Percentiles rank a stretch among this genome's conserved stretches.
These are phyloP conservation scores for Daedalea quercina DNA, from an alignment of 768 basidiomycete genomes.

Conservation along the genomic window DNA sequence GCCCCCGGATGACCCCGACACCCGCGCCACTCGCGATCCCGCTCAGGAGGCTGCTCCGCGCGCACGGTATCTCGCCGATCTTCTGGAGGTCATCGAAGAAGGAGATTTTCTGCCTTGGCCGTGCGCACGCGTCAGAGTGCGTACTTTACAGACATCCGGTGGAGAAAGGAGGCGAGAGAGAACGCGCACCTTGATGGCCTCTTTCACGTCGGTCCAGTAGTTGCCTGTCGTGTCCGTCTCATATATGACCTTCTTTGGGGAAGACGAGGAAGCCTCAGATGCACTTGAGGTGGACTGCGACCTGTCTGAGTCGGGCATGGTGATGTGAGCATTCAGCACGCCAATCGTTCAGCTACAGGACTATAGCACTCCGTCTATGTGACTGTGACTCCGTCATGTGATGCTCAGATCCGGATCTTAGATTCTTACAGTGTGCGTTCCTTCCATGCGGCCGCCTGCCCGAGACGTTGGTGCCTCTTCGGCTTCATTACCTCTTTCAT, in stretches of 20 bases:
- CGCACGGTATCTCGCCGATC: constrained; percentile 70
- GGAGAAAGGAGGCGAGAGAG: background rate
- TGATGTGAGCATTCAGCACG: background rate
- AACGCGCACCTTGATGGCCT: constrained; percentile 26
- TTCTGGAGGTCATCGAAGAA: constrained; percentile 47
- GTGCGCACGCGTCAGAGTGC: background rate
- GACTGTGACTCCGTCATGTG: too few species aligned
- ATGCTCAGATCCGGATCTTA: too few species aligned
- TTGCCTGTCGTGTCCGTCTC: constrained; percentile 28
- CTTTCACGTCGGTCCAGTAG: constrained; percentile 26
- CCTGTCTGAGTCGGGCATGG: background rate
- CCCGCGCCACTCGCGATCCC: constrained; percentile 80
- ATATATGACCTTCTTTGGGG: constrained; percentile 16
- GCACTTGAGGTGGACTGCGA: background rate
- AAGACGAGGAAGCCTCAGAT: background rate
- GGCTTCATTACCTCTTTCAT: too few species aligned
- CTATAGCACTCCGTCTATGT: too few species aligned
- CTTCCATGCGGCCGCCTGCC: too few species aligned
- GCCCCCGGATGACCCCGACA: constrained; percentile 65
- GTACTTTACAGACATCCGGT: background rate
- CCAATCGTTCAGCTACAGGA: background rate
- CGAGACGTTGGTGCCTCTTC: too few species aligned
- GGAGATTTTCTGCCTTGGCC: constrained; percentile 40
- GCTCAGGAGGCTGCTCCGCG: constrained; percentile 63
- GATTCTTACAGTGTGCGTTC: too few species aligned